Evolutionary conservation across 106 monocot genomes (phyloP), one percentile per base, ranked within the genome.

Genomic region (Dioscorea zingiberensis): DNA sequence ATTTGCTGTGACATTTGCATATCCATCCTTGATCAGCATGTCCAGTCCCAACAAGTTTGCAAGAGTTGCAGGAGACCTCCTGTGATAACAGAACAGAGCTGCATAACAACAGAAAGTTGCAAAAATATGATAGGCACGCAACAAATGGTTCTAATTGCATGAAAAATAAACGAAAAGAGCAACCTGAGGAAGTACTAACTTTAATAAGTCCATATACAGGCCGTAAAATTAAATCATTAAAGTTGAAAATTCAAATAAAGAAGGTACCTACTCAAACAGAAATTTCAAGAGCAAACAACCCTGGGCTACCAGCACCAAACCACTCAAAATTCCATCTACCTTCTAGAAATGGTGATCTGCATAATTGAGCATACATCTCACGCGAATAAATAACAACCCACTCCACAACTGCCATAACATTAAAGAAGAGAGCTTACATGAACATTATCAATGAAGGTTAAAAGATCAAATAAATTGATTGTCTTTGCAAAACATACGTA

Each of bases 261-360:
- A 21, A 84, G 77, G 49, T 78, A 74, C 87, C 75, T 98, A 98
- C 98, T 93, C 83, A 76, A 93, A 98, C 59, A 98, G 49, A 74
- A 82, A 71, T 69, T 77, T 86, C 53, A 88, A n/a, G 79, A 70
- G 80, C 78, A 70, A 86, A 73, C 48, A 89, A 77, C 73, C 84
- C 98, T 44, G 98, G 89, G 66, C 86, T 93, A 58, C 89, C 83
- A 60, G 83, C 86, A 60, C 86, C 80, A 72, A 93, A 84, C 98
- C 98, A 98, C 69, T 98, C 93, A 55, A 98, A 86, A 54, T 84
- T 98, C 98, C 98, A 98, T 55, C 93, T 72, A 47, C 98, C 98
- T 83, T 98, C 98, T 25, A 98, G 63, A 78, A 82, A 98, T 18
- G 88, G 93, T 58, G 98, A 93, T 58, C 98, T 98, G 88, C 7